A percentile compares a stretch with the other conserved stretches of the same genome.
phyloP scores from a whole-genome alignment of 2,329 filamentous ascomycete species.

The Neoscytalidium dimidiatum region DNA sequence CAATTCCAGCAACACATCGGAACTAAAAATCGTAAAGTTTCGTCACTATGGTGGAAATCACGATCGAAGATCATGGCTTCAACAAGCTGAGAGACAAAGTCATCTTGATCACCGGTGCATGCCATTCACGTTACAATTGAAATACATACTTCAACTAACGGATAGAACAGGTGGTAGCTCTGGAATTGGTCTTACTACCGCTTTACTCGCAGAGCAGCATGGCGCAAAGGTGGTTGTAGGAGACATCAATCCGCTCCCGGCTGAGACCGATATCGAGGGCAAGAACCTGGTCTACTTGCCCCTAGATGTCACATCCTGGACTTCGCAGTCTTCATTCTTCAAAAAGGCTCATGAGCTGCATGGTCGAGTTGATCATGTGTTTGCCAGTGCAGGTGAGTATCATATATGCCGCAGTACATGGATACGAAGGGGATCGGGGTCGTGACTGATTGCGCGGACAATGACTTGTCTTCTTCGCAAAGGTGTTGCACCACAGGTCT shows the following conservation, averaged over 20 bases:
- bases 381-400: constrained; percentile 37
- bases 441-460: too few relatives aligned
- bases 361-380: constrained; percentile 48
- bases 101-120: constrained; percentile 54
- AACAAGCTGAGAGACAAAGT: constrained; percentile 50
- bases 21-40: too few relatives aligned
- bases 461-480: neutral
- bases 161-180: constrained; percentile 53
- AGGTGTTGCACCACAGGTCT: constrained; percentile 25
- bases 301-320: constrained; percentile 47
- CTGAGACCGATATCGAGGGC: constrained; percentile 26
- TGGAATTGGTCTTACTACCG: constrained; percentile 62
- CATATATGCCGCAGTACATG: neutral
- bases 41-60: constrained; percentile 45
- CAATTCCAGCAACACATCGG: too few relatives aligned
- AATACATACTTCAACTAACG: too few relatives aligned
- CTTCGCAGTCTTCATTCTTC: constrained; percentile 53
- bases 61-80: constrained; percentile 49
- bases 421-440: too few relatives aligned
- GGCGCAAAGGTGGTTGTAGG: constrained; percentile 60
- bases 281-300: constrained; percentile 28
- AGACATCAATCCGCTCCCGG: constrained; percentile 51
- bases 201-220: constrained; percentile 51
- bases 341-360: constrained; percentile 47
- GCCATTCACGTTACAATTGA: neutral